These are phyloP conservation scores for Aegle marmelos DNA, from an alignment of 345 rosid species.

Conservation along the genomic window DNA sequence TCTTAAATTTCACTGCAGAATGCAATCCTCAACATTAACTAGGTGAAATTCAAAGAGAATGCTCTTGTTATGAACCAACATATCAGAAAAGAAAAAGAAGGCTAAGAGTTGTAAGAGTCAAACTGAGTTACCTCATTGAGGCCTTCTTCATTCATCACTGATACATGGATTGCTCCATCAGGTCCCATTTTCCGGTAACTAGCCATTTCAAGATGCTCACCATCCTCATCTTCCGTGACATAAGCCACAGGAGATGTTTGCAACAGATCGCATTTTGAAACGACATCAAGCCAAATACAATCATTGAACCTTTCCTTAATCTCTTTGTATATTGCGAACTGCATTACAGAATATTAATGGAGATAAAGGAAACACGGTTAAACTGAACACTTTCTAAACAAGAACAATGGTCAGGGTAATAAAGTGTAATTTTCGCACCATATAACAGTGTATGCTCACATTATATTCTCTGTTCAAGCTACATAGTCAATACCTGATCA, in stretches of 20 bases:
- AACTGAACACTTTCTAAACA: neutral
- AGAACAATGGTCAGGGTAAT: neutral
- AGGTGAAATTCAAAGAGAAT: neutral
- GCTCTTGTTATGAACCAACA: neutral
- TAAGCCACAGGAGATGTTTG: constrained; percentile 53
- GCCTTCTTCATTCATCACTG: constrained; percentile 65
- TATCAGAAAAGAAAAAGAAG: neutral
- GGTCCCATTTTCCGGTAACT: constrained; percentile 71
- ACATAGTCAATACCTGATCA: constrained; percentile 61
- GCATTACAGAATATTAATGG: constrained; percentile 21
- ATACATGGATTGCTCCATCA: constrained; percentile 61
- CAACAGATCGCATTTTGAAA: constrained; percentile 84
- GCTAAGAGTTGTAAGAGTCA: neutral
- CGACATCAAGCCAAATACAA: constrained; percentile 82
- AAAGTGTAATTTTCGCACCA: neutral
- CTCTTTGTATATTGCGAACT: constrained; percentile 82
- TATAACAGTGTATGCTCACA: neutral
- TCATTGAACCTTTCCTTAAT: constrained; percentile 64
- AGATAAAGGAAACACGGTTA: neutral
- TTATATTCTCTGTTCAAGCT: neutral
- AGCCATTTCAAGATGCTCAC: constrained; percentile 46
- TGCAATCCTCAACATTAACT: neutral
- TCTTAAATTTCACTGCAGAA: neutral
- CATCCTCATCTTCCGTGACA: constrained; percentile 50
- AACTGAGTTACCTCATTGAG: constrained; percentile 50